Evolutionary conservation across 306 rosid genomes (phyloP), one percentile per base, ranked within the genome.

Genomic region (Rosa rugosa): DNA sequence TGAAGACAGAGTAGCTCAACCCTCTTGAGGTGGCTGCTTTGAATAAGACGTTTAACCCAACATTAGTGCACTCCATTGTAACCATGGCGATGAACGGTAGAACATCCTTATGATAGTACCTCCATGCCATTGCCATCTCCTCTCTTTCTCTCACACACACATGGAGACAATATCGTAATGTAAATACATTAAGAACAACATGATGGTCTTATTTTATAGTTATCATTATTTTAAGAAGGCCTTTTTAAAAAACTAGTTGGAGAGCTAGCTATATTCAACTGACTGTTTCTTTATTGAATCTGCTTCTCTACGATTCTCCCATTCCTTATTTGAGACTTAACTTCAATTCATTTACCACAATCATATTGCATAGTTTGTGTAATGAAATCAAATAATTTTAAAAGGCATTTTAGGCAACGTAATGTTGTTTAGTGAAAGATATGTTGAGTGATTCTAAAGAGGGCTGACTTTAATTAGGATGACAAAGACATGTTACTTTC

Each of bases 21-120:
- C 94, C 90, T 71, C 72, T 80, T n/a, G 69, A 62, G 23, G 78
- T 68, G 44, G 94, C 96, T 78, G 88, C 85, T 86, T 93, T 93
- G 87, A 83, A 89, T 18, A 90, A 46, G 75, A 77, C 73, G 70
- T 64, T 80, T 0, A 88, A 80, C 36, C 88, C 93, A 71, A 93
- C 93, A 67, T 63, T 80, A 6, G 84, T 70, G 77, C 85, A 83
- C 78, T 89, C 94, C 0, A 74, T 49, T 18, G 85, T 82, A 1
- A 89, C 78, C 89, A 93, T 81, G 22, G 87, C 92, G 0, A 64
- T 63, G 50, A 91, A 80, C 5, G 94, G 91, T 46, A 81, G 45
- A 27, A 85, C 89, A 4, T 89, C 95, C 69, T 62, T 82, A 79
- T 75, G 76, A 16, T 4, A 14, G 38, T 8, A 62, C 22, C 78